Percentiles rank a stretch among this genome's conserved stretches.
Conservation (phyloP, 352 stramenopile species). For the Phytophthora palmivora region DNA sequence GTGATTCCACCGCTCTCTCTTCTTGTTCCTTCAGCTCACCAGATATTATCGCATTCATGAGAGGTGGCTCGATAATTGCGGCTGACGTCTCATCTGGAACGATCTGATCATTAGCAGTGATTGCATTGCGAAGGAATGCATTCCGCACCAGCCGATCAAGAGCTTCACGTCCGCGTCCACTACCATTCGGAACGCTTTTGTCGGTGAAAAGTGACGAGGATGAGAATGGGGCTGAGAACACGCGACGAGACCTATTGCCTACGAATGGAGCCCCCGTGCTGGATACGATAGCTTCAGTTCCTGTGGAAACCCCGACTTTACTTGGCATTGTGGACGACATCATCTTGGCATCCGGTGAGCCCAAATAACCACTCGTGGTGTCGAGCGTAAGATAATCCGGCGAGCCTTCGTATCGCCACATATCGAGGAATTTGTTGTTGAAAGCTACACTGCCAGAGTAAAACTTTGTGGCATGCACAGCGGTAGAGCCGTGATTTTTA, state of each 20-base stretch:
- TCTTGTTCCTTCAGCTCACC: constrained; percentile 12
- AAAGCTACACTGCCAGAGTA: constrained; percentile 80
- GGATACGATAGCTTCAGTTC: constrained; percentile 33
- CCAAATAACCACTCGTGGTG: constrained; percentile 29
- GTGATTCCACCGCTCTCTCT: not conserved
- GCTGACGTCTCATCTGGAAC: not conserved
- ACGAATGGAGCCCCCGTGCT: constrained; percentile 28
- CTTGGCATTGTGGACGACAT: constrained; percentile 4
- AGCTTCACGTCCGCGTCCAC: constrained; percentile 56
- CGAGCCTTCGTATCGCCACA: constrained; percentile 83
- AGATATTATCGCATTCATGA: not conserved
- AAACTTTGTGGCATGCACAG: constrained; percentile 73
- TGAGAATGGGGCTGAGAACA: constrained; percentile 27
- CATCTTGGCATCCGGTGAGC: constrained; percentile 21
- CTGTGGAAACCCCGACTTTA: constrained; percentile 12
- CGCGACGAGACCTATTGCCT: constrained; percentile 31
- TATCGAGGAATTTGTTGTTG: constrained; percentile 82
- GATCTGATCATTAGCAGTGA: constrained; percentile 28
- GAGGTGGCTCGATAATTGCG: not conserved
- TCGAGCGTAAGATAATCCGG: constrained; percentile 74
- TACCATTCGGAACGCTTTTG: constrained; percentile 45
- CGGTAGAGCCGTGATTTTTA: constrained; percentile 68
- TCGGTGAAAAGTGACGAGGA: constrained; percentile 59
- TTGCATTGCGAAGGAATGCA: constrained; percentile 51
- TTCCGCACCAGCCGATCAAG: constrained; percentile 62